Evolutionary conservation across 352 stramenopile species (phyloP), one percentile per base, ranked within the genome.

Genomic region (Pythium dissotocum): DNA sequence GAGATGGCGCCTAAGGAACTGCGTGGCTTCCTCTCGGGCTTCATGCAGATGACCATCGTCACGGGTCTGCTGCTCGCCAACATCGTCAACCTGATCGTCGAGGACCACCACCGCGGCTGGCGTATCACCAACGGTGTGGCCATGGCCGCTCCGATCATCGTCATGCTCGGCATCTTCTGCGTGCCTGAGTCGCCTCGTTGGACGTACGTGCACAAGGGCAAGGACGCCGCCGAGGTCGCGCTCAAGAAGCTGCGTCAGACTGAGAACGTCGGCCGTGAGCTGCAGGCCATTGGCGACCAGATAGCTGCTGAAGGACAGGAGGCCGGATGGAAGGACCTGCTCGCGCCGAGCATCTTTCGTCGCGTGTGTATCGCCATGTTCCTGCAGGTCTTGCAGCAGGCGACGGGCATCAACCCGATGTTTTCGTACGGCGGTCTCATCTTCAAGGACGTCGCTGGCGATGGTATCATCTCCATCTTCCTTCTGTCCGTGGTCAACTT

Each of bases 391-490:
- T 33, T 87, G 14, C 79, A 87, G 52, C 79, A 87, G 57, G 68
- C 70, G 1, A 80, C 73, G 2, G 77, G 75, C 7, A 75, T 85
- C 61, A 79, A 79, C 56, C 46, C 74, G 1, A 63, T 83, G 12
- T 73, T 83, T 26, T 73, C 73, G 14, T 81, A 83, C 63, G 72
- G 72, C 14, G 77, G 62, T 2, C 57, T 73, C 58, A 82, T 85
- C 28, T 81, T 84, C 56, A 65, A 79, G 33, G 68, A 82, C 13
- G 72, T 80, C 1, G 30, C 71, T 4, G 68, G 76, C 46, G 58
- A 81, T 28, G 77, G 77, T 8, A 69, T 92, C 3, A 83, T 94
- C 35, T 96, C 90, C 69, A 68, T 83, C 0, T 73, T 77, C 1
- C 83, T 86, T 2, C 24, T 86, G 26, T 69, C 73, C 13, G 69